Base-by-base conservation (phyloP, 768 basidiomycete genomes). In the Rhodotorula taiwanensis region DNA sequence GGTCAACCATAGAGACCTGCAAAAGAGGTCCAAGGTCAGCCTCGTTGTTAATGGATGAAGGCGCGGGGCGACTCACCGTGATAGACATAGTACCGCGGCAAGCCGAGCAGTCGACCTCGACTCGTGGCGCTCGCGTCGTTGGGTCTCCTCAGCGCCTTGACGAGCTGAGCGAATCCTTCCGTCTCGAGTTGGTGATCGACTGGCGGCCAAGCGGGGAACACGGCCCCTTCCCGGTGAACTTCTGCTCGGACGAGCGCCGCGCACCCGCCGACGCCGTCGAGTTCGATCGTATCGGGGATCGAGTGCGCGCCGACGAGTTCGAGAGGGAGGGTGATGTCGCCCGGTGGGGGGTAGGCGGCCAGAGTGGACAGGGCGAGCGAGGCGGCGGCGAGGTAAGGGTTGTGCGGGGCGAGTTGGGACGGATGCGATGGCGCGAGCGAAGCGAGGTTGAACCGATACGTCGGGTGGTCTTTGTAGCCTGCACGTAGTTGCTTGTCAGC, bases 151-250 rank as follows among this genome's bases (percentile, higher is more conserved):
- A 71, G 20, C 28, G 33, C 44, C 52, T 69, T 66, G 10, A 66
- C 68, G 11, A 71, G 28, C 51, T 60, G 52, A 28, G 62, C 71
- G 39, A 71, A 71, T 20, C 70, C 71, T 54, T 71, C 70, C 27
- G 70, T 71, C 58, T 71, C 70, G 20, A 71, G 33, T 49, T 71
- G 67, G 36, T 71, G 52, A 4, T 66, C 67, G 9, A 71, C 63
- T 1, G 64, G 53, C 42, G 55, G 58, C 67, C 67, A 71, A 0
- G 63, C 57, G 5, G 70, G 70, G 53, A 71, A 71, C 18, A 66
- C 43, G 14, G 70, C 70, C 7, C 70, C 70, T 49, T 66, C 42
- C 10, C 70, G 45, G 34, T 71, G 70, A 16, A 65, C 57, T 7
- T 51, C 53, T 8, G 70, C 70, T n/a, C 62, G 34, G 20, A 71